Base-by-base conservation (phyloP, 1,284 basidiomycete genomes). In the Puccinia brachypodii region DNA sequence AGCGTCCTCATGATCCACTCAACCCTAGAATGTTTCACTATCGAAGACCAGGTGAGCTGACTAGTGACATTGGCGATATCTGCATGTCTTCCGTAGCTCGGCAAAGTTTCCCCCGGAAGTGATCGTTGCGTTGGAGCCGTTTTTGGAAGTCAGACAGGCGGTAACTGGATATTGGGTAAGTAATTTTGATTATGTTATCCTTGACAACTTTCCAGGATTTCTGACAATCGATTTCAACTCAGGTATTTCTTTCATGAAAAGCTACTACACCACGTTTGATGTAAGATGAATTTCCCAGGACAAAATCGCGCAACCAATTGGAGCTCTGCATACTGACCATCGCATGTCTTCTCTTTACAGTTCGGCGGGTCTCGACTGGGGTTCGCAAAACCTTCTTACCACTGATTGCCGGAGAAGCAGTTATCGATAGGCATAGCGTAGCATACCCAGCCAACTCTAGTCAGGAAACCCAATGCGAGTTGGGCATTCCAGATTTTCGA, bases 161-260 rank as follows among this genome's bases (percentile, higher is more conserved):
- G 79, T 22, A 71, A 74, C 50, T 81, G 79, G 79, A 81, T 81
- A 40, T 62, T 81, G 22, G 79, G 79, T 81, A 42, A 22, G 56
- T 44, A 9, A 3, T 33, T 60, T 16, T 66, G 11, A 1, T 25
- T n/a, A 25, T 40, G 14, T 9, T 28, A 11, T 53, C 38, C 53
- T 38, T 13, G 9, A 40, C 25, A 76, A 58, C n/a, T 31, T 56
- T 36, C 19, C 2, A 28, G 42, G 7, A 28, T n/a, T 19, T 25
- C 40, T 76, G 14, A 60, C 74, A 74, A 13, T 42, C 42, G 6
- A 72, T 25, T 72, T 50, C n/a, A 28, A 73, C 28, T 13, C 62
- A 81, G 79, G 79, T 14, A 81, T 81, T 40, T 74, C 79, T 8
- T 81, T 81, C 62, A 81, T 81, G 72, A 81, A 81, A 50, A 81